Evolutionary conservation across 2,329 filamentous ascomycete genomes (phyloP).

Genomic region (Rutstroemia sp.): DNA sequence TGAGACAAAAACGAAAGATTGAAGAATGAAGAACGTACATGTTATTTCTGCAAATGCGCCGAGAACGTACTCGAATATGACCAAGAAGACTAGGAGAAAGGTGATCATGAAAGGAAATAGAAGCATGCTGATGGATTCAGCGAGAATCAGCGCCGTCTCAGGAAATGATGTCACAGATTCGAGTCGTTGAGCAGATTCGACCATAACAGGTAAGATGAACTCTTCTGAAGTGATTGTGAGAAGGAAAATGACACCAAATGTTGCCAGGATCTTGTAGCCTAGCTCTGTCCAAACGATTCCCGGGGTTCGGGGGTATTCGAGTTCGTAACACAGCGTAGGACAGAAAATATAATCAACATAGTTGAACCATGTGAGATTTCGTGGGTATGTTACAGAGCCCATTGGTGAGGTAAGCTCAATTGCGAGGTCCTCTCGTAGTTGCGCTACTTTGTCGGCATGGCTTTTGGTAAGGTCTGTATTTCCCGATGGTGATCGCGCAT

Average conservation of each 20-base stretch:
- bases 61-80: conserved; percentile 96
- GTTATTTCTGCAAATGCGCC: conserved; percentile 94
- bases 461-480: conserved; percentile 19
- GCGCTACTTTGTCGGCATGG: conserved; percentile 35
- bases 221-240: conserved; percentile 88
- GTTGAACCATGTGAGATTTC: conserved; percentile 77
- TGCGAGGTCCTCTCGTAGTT: conserved; percentile 79
- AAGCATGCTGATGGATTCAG: conserved; percentile 83
- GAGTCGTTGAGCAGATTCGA: conserved; percentile 55
- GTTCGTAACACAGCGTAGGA: conserved; percentile 93
- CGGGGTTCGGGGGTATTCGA: conserved; percentile 81
- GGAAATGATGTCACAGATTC: conserved; percentile 36
- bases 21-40: conserved; percentile 30
- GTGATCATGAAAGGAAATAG: conserved; percentile 97
- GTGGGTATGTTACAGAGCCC: conserved; percentile 82
- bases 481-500: conserved; percentile 10
- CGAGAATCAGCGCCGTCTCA: conserved; percentile 72
- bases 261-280: conserved; percentile 76
- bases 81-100: conserved; percentile 90
- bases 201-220: conserved; percentile 86
- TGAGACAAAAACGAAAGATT: background rate
- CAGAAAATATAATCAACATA: conserved; percentile 84
- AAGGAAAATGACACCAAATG: conserved; percentile 94
- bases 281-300: conserved; percentile 74
- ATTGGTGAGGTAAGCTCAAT: conserved; percentile 86